Evolutionary conservation across 345 rosid genomes (phyloP).

Genomic region (Laguncularia racemosa): DNA sequence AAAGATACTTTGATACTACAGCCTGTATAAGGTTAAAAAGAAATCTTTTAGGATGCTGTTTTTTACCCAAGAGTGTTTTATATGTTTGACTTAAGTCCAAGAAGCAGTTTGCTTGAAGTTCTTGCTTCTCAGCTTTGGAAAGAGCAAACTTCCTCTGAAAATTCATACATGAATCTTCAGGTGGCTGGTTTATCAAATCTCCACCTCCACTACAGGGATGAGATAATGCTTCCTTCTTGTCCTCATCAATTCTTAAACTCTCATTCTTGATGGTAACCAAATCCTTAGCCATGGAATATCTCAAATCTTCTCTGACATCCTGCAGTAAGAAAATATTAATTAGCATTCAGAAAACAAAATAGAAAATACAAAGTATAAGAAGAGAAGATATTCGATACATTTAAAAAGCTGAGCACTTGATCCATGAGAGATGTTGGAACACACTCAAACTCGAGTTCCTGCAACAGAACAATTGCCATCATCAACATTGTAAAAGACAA

Average conservation of each 20-base stretch:
- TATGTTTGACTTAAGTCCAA: slow-evolving; percentile 35
- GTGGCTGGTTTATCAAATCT: slow-evolving; percentile 19
- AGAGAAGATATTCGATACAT: slow-evolving; percentile 34
- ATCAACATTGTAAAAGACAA: neutral
- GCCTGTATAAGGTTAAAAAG: neutral
- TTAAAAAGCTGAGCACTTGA: slow-evolving; percentile 70
- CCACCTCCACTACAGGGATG: slow-evolving; percentile 23
- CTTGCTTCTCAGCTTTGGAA: slow-evolving; percentile 59
- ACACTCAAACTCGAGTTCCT: slow-evolving; percentile 89
- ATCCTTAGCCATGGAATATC: slow-evolving; percentile 92
- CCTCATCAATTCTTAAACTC: slow-evolving; percentile 51
- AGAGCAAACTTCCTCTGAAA: slow-evolving; percentile 81
- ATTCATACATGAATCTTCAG: slow-evolving; percentile 34
- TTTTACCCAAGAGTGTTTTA: slow-evolving; percentile 36
- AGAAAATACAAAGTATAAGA: neutral
- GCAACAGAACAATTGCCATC: slow-evolving; percentile 13
- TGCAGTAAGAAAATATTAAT: slow-evolving; percentile 34
- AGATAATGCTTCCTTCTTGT: slow-evolving; percentile 16
- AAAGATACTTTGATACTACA: neutral
- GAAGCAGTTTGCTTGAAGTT: slow-evolving; percentile 30
- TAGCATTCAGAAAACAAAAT: neutral
- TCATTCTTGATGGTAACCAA: slow-evolving; percentile 64
- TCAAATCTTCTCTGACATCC: slow-evolving; percentile 88
- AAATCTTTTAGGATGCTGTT: neutral
- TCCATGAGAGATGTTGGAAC: slow-evolving; percentile 94